phyloP scores from a whole-genome alignment of 148 eudicot genomes.

The Camellia lanceoleosa region DNA sequence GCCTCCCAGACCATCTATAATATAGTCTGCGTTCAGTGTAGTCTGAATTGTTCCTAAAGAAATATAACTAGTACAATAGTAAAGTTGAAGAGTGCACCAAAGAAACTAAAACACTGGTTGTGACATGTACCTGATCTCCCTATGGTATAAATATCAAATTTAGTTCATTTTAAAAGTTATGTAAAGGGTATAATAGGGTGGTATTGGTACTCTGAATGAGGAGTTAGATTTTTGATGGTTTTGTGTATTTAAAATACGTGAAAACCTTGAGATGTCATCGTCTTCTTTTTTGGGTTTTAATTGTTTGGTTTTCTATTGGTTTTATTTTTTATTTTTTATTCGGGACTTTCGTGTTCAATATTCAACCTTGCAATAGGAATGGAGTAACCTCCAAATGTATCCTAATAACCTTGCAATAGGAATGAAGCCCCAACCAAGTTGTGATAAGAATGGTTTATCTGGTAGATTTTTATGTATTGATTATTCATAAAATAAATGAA shows the following conservation, averaged over 20 bases:
- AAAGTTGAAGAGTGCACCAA: background rate
- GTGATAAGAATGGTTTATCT: too few relatives aligned
- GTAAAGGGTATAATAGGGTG: background rate
- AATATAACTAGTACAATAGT: background rate
- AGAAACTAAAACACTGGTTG: background rate
- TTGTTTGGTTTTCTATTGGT: background rate
- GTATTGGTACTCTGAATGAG: background rate
- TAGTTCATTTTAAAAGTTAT: background rate
- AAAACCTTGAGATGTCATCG: background rate
- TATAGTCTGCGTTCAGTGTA: slow-evolving; percentile 82
- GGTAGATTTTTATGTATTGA: too few relatives aligned
- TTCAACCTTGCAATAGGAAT: too few relatives aligned
- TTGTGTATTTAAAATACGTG: background rate
- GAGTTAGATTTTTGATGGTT: background rate
- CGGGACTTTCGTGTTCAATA: too few relatives aligned
- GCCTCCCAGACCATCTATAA: slow-evolving; percentile 88
- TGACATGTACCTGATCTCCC: background rate
- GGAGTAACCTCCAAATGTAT: too few relatives aligned
- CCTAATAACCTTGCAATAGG: too few relatives aligned
- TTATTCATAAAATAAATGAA: too few relatives aligned
- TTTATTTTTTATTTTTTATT: too few relatives aligned
- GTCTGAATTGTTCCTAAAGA: slow-evolving; percentile 35
- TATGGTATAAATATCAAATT: too few relatives aligned
- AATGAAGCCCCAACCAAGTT: too few relatives aligned
- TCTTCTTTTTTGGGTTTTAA: too few relatives aligned